Evolutionary conservation across 2,329 filamentous ascomycete genomes (phyloP).

Genomic region (Cadophora luteo-olivacea): DNA sequence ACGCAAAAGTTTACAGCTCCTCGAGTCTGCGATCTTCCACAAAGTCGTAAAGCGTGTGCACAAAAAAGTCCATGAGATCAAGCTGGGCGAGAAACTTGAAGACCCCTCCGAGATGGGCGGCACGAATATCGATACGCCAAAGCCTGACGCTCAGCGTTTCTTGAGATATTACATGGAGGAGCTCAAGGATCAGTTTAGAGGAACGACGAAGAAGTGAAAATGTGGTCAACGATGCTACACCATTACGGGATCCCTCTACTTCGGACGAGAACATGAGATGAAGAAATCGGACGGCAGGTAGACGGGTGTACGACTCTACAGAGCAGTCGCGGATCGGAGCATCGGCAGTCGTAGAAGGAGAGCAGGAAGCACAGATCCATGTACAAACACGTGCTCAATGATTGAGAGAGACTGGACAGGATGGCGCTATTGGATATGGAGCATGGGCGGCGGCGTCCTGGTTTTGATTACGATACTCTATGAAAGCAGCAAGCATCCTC

Average conservation of each 20-base stretch:
- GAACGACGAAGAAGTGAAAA: conserved; percentile 37
- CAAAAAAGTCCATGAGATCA: conserved; percentile 45
- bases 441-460: not conserved
- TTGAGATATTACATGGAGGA: conserved; percentile 60
- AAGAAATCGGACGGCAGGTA: not conserved
- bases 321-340: not conserved
- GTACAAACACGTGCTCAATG: not conserved
- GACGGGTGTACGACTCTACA: not conserved
- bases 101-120: conserved; percentile 56
- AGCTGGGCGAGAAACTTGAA: conserved; percentile 48
- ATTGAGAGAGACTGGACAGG: not conserved
- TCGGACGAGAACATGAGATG: not conserved
- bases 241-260: not conserved
- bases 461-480: not conserved
- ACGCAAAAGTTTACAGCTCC: conserved; percentile 48
- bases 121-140: conserved; percentile 50
- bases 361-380: not conserved
- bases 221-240: not conserved
- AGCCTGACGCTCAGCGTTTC: conserved; percentile 44
- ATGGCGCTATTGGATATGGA: not conserved
- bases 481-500: not conserved
- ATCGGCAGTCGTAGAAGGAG: not conserved
- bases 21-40: conserved; percentile 61
- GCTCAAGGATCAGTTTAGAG: conserved; percentile 53
- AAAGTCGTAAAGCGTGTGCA: conserved; percentile 57